These are phyloP conservation scores for Huiozyma naganishii DNA, from an alignment of 805 yeast genomes.

Conservation along the genomic window DNA sequence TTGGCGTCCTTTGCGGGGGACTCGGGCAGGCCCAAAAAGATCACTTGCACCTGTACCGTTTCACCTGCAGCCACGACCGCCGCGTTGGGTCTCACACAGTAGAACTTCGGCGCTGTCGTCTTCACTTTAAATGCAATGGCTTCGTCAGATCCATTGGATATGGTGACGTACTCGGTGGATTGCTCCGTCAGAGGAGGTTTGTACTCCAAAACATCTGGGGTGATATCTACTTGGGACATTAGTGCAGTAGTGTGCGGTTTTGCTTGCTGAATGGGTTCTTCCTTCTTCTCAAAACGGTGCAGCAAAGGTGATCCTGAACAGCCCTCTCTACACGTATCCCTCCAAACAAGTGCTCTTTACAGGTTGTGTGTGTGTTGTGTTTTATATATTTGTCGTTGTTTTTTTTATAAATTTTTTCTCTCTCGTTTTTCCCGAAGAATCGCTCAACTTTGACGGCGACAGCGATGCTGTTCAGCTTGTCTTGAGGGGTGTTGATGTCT, in stretches of 20 bases:
- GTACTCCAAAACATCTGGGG: slow-evolving; percentile 65
- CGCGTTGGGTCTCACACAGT: slow-evolving; percentile 95
- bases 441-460: too few relatives aligned
- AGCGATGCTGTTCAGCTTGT: too few relatives aligned
- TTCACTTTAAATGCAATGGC: slow-evolving; percentile 87
- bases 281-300: too few relatives aligned
- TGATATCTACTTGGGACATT: slow-evolving; percentile 46
- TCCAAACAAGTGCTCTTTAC: too few relatives aligned
- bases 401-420: too few relatives aligned
- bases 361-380: too few relatives aligned
- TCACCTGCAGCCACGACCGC: slow-evolving; percentile 68
- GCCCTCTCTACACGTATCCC: too few relatives aligned
- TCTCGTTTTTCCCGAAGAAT: too few relatives aligned
- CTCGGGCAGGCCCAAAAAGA: slow-evolving; percentile 70
- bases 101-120: slow-evolving; percentile 93
- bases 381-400: too few relatives aligned
- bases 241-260: not conserved
- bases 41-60: slow-evolving; percentile 62
- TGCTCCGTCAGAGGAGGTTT: slow-evolving; percentile 67
- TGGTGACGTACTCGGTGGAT: slow-evolving; percentile 45
- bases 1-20: slow-evolving; percentile 65
- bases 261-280: too few relatives aligned
- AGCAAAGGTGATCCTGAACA: too few relatives aligned
- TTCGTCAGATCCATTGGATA: slow-evolving; percentile 46
- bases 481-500: too few relatives aligned